phyloP scores from a whole-genome alignment of 2,329 filamentous ascomycete species.

The Hymenoscyphus fructigenus region DNA sequence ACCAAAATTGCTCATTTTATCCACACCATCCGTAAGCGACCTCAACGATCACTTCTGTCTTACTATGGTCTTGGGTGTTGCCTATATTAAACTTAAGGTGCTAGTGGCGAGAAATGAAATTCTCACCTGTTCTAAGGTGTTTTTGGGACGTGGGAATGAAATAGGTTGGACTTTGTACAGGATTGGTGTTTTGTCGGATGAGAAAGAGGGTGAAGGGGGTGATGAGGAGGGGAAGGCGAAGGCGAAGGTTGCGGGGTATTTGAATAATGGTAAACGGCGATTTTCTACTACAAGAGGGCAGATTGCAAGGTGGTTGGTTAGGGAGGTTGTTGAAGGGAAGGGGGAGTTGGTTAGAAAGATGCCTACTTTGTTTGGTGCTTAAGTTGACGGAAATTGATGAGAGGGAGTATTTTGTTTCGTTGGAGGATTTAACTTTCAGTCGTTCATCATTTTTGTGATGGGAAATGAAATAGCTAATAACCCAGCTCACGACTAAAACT shows the following conservation, averaged over 20 bases:
- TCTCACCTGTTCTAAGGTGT: background rate
- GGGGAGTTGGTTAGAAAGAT: background rate
- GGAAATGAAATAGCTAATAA: no score
- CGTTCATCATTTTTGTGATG: no score
- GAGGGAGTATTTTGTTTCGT: no score
- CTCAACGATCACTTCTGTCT: background rate
- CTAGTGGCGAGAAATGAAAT: background rate
- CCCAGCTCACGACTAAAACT: no score
- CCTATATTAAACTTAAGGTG: background rate
- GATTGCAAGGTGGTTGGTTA: background rate
- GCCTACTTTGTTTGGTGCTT: background rate
- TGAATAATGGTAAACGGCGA: background rate
- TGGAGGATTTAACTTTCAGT: no score
- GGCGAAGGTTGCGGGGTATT: background rate
- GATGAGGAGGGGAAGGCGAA: background rate
- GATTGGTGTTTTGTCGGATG: background rate
- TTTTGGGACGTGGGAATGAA: background rate
- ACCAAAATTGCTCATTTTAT: background rate
- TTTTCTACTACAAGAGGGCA: background rate
- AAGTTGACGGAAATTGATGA: background rate
- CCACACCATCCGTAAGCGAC: background rate
- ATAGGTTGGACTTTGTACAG: background rate
- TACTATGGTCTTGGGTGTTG: background rate
- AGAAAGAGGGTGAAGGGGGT: background rate
- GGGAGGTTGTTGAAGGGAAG: background rate